Base-by-base conservation (phyloP, 1,284 basidiomycete genomes). In the Ganoderma multipileum region DNA sequence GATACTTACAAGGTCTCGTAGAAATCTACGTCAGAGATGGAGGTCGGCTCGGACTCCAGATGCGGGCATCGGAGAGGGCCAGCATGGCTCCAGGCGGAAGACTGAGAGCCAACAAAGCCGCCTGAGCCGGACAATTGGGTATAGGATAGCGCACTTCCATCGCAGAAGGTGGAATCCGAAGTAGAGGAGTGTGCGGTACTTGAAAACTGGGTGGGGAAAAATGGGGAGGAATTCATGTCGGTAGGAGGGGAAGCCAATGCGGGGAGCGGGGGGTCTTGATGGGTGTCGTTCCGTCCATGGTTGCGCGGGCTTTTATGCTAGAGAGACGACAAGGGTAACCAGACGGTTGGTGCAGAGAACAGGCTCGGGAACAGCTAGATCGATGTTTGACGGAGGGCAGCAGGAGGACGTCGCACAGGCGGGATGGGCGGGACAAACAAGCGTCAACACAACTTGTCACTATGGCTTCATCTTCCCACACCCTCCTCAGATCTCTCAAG, bases 401-500 rank as follows among this genome's bases (percentile, higher is more conserved):
- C 16, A 52, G 26, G 12, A 52, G 2, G 50, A 14, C 26, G 50
- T 52, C 26, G 50, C 11, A 26, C 23, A 52, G 14, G 50, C 50
- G 12, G 8, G 50, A 12, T 3, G 23, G 50, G 26, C 14, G 50
- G 26, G 26, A 52, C 26, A 52, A 52, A 52, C 26, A 52, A 14
- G 6, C 50, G 26, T 52, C 23, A n/a, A 52, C 50, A 47, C 6
- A n/a, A 20, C 28, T 26, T 30, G 28, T 54, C 52, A 30, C 52
- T 26, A 12, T 50, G 23, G 28, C 16, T 2, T 18, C 28, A 54
- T 54, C 52, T 54, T 54, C 52, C 26, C 52, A 54, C 52, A 28
- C 12, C 14, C 52, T 16, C 9, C 2, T 9, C 16, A 30, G 28
- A 54, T 54, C 52, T 54, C 26, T 77, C 33, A 33, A 33, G 33